phyloP scores from a whole-genome alignment of 768 basidiomycete genomes.

The Lactifluus hygrophoroides region DNA sequence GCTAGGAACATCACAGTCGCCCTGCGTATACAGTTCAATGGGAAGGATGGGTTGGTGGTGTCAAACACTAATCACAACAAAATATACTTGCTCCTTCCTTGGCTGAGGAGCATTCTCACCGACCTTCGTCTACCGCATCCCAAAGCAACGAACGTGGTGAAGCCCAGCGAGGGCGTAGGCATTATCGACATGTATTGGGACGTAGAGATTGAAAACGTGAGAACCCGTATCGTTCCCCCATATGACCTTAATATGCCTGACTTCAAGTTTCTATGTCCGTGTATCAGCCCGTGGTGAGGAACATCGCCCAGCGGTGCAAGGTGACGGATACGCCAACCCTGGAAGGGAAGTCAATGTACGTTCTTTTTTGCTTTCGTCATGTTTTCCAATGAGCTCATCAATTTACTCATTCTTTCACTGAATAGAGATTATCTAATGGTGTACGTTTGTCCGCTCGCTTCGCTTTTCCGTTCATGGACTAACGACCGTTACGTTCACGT shows the following conservation, averaged over 20 bases:
- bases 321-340: background rate
- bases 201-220: background rate
- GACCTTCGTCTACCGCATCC: slow-evolving; percentile 8
- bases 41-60: background rate
- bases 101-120: background rate
- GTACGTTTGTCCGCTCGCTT: slow-evolving; percentile 3
- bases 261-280: no score
- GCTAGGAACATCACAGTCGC: background rate
- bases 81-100: background rate
- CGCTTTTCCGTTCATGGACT: background rate
- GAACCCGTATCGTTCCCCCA: background rate
- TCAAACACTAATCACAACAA: background rate
- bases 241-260: no score
- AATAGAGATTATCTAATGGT: slow-evolving; percentile 1
- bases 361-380: background rate
- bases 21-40: slow-evolving; percentile 10
- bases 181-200: slow-evolving; percentile 13
- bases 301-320: background rate
- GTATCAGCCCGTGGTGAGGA: background rate
- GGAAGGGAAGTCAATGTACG: slow-evolving; percentile 5
- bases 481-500: background rate
- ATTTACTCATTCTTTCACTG: background rate
- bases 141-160: slow-evolving; percentile 1
- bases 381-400: background rate
- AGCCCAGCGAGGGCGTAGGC: background rate